Percentiles rank a stretch among this genome's conserved stretches.
These are phyloP conservation scores for Candida adriatica DNA, from an alignment of 805 yeast genomes.

Conservation along the genomic window DNA sequence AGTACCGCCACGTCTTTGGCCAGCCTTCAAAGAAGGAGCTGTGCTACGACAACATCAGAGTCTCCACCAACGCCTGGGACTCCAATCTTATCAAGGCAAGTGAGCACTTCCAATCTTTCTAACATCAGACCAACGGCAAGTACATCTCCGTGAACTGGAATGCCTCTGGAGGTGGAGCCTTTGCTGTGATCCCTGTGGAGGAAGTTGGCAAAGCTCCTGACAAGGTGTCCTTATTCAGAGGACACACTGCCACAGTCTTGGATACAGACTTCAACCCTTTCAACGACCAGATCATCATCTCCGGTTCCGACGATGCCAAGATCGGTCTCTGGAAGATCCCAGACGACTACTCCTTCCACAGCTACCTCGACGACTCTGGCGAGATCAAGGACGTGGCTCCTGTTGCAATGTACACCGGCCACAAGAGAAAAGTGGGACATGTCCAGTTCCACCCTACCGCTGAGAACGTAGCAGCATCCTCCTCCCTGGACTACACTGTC, in stretches of 20 bases:
- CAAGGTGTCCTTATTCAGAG: constrained; percentile 86
- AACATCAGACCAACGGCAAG: constrained; percentile 60
- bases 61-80: constrained; percentile 94
- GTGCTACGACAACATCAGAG: constrained; percentile 45
- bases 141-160: constrained; percentile 88
- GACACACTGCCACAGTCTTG: constrained; percentile 90
- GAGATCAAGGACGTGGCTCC: constrained; percentile 68
- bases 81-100: constrained; percentile 69
- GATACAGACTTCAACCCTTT: constrained; percentile 97
- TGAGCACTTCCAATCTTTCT: not conserved
- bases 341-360: constrained; percentile 64
- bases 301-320: constrained; percentile 77
- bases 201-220: constrained; percentile 95
- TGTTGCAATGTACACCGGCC: constrained; percentile 68
- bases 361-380: constrained; percentile 47
- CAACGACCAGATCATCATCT: constrained; percentile 63
- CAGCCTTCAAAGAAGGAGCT: constrained; percentile 59
- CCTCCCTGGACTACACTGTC: constrained; percentile 85
- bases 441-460: constrained; percentile 87
- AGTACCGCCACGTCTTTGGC: constrained; percentile 93
- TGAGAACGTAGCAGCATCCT: constrained; percentile 76
- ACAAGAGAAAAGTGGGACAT: constrained; percentile 89
- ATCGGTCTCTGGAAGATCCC: constrained; percentile 89
- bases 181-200: constrained; percentile 81
- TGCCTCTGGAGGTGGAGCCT: constrained; percentile 95